Conservation (phyloP, 1,139 yeast species). For the Wickerhamomyces sp. region DNA sequence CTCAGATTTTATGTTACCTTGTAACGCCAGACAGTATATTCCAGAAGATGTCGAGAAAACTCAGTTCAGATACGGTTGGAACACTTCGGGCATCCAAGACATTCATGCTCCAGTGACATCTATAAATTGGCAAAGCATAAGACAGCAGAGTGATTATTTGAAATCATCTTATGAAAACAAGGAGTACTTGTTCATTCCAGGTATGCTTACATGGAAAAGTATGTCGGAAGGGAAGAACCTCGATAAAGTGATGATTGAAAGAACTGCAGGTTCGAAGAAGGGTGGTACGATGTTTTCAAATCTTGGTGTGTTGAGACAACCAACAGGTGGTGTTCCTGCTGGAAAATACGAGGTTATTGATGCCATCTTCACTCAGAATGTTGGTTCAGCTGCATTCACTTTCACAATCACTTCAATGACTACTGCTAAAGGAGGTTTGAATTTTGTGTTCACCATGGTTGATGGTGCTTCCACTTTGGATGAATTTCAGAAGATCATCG, state of each 20-base stretch:
- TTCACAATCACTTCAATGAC: slow-evolving; percentile 9
- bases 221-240: slow-evolving; percentile 8
- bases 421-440: slow-evolving; percentile 12
- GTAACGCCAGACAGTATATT: slow-evolving; percentile 15
- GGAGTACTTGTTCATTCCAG: slow-evolving; percentile 14
- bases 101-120: slow-evolving; percentile 5
- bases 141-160: slow-evolving; percentile 7
- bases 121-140: slow-evolving; percentile 4
- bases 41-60: slow-evolving; percentile 7
- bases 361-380: slow-evolving; percentile 10
- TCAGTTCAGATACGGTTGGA: slow-evolving; percentile 14
- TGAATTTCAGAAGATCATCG: no score
- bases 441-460: no score
- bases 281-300: slow-evolving; percentile 16
- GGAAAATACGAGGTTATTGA: slow-evolving; percentile 9
- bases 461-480: no score
- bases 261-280: slow-evolving; percentile 8
- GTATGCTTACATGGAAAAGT: slow-evolving; percentile 9
- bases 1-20: slow-evolving; percentile 13
- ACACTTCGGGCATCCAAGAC: slow-evolving; percentile 14
- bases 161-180: slow-evolving; percentile 2
- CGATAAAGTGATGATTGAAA: slow-evolving; percentile 10
- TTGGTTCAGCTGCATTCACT: slow-evolving; percentile 7
- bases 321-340: no score
- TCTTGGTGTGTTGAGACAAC: slow-evolving; percentile 11